A percentile compares a stretch with the other conserved stretches of the same genome.
These are phyloP conservation scores for Glycine latifolia DNA, from an alignment of 306 rosid genomes.

Conservation along the genomic window DNA sequence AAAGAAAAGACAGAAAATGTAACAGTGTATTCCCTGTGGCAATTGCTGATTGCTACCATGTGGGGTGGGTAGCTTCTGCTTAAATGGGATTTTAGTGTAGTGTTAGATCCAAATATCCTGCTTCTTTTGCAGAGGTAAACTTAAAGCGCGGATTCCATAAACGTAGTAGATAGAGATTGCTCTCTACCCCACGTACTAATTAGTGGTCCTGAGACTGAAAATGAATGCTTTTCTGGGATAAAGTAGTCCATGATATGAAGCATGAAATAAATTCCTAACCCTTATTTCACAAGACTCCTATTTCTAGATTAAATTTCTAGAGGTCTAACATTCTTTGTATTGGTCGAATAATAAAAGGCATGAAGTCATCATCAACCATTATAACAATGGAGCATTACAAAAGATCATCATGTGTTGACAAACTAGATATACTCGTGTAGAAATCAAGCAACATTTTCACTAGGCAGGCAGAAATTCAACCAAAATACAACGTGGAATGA, in stretches of 20 bases:
- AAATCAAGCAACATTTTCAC: slow-evolving; percentile 36
- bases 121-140: slow-evolving; percentile 42
- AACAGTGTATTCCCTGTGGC: slow-evolving; percentile 40
- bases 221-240: slow-evolving; percentile 23
- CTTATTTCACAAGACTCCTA: background rate
- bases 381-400: slow-evolving; percentile 50
- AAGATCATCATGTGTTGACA: slow-evolving; percentile 53
- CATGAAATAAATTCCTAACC: slow-evolving; percentile 38
- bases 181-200: slow-evolving; percentile 42
- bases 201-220: slow-evolving; percentile 51
- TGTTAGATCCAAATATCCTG: slow-evolving; percentile 35
- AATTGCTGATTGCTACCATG: slow-evolving; percentile 42
- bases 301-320: slow-evolving; percentile 40
- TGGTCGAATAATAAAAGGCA: slow-evolving; percentile 47
- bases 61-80: slow-evolving; percentile 51
- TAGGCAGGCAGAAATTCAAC: slow-evolving; percentile 43
- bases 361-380: slow-evolving; percentile 47
- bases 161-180: slow-evolving; percentile 44
- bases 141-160: slow-evolving; percentile 50
- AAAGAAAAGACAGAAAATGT: slow-evolving; percentile 44
- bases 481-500: slow-evolving; percentile 55
- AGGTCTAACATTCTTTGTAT: slow-evolving; percentile 20
- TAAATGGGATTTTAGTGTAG: slow-evolving; percentile 22
- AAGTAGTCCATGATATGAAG: slow-evolving; percentile 22
- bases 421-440: slow-evolving; percentile 45